phyloP scores from a whole-genome alignment of 2,329 filamentous ascomycete genomes.

The Penicillium freii region DNA sequence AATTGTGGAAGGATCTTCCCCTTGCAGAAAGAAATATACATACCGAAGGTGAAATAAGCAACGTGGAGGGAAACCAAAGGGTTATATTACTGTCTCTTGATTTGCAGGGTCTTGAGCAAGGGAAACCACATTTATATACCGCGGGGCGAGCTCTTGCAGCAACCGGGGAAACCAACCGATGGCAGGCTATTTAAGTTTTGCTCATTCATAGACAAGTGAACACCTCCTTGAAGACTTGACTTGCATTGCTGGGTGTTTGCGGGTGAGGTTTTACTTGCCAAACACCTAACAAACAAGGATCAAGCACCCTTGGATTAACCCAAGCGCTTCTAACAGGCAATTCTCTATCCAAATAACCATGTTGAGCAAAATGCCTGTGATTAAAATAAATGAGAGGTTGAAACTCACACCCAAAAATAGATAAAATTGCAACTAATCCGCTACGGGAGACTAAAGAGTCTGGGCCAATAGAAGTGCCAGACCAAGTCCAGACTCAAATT shows the following conservation, averaged over 20 bases:
- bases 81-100: background rate
- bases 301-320: background rate
- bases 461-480: constrained; percentile 1
- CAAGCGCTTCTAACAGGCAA: background rate
- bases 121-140: constrained; percentile 9
- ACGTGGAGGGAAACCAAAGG: constrained; percentile 3
- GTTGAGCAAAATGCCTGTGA: background rate
- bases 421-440: constrained; percentile 3
- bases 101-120: constrained; percentile 14
- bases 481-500: constrained; percentile 5
- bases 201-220: constrained; percentile 4
- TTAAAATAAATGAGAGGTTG: background rate
- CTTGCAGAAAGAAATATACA: constrained; percentile 11
- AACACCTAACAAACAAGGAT: background rate
- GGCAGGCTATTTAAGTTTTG: constrained; percentile 3
- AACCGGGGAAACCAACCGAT: constrained; percentile 6
- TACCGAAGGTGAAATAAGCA: constrained; percentile 4
- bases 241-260: constrained; percentile 7
- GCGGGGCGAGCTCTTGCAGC: constrained; percentile 13
- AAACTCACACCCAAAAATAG: constrained; percentile 3
- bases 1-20: constrained; percentile 1
- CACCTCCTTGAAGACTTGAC: constrained; percentile 3
- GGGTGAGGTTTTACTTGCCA: background rate
- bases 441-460: constrained; percentile 4
- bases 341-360: background rate